Conservation (phyloP, 2,329 filamentous ascomycete species). For the Pseudonectria foliicola region DNA sequence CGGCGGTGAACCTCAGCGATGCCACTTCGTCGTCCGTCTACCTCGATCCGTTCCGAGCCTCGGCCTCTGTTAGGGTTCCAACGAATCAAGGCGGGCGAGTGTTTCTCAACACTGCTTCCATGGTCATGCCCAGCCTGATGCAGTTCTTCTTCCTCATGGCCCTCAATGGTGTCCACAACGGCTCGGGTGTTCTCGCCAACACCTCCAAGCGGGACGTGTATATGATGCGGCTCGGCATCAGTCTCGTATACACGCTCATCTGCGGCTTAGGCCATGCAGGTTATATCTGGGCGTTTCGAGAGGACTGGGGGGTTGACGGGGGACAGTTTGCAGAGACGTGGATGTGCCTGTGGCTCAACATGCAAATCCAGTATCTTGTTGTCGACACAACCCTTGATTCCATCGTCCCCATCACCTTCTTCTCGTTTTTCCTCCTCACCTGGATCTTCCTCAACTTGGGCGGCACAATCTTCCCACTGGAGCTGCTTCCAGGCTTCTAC, state of each 20-base stretch:
- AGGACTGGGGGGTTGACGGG: constrained; percentile 30
- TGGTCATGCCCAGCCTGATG: constrained; percentile 27
- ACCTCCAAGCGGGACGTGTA: constrained; percentile 14
- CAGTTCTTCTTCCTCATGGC: constrained; percentile 18
- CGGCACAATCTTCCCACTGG: constrained; percentile 8
- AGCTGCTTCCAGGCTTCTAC: constrained; percentile 9
- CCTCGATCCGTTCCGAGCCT: constrained; percentile 22
- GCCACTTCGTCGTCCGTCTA: constrained; percentile 15
- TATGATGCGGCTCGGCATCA: constrained; percentile 15
- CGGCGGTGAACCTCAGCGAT: constrained; percentile 12
- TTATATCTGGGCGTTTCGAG: constrained; percentile 36
- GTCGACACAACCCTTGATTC: constrained; percentile 26
- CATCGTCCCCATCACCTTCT: constrained; percentile 26
- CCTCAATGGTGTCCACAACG: not conserved
- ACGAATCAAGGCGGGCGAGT: constrained; percentile 24
- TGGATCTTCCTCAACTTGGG: constrained; percentile 26
- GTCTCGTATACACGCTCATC: constrained; percentile 24
- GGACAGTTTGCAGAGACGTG: constrained; percentile 18
- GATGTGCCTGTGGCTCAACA: constrained; percentile 29
- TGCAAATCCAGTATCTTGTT: constrained; percentile 34
- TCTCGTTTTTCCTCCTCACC: constrained; percentile 34
- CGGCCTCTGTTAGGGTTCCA: constrained; percentile 19
- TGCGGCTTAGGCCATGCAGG: constrained; percentile 30
- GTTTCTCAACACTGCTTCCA: constrained; percentile 30
- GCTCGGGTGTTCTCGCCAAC: not conserved